Base-by-base conservation (phyloP, 2,329 filamentous ascomycete species). In the Cadophora luteo-olivacea region DNA sequence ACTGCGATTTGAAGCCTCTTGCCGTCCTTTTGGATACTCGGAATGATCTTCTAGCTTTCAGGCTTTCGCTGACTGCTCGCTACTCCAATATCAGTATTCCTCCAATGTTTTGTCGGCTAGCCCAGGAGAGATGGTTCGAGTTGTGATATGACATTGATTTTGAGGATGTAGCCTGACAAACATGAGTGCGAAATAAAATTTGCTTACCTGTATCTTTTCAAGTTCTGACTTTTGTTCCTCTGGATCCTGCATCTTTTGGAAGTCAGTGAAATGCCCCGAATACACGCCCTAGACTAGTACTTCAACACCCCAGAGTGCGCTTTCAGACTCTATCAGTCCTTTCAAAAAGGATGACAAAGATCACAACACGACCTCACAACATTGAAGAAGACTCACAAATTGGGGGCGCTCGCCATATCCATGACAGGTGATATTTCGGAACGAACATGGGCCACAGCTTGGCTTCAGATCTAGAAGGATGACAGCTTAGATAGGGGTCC, bases 361-460 rank as follows among this genome's bases (percentile, higher is more conserved):
- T 16, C 41, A 45, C 41, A 45, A 14, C 16, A 19, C 41, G 6
- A 45, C 16, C 41, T 61, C 22, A 48, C 24, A 45, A 58, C 29
- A 22, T 14, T 58, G 38, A 45, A 32, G 41, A n/a, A 11, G 9
- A 36, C 33, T 5, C 38, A 38, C 36, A 38, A 38, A 65, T 36
- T 41, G 25, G 11, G 52, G 63, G 8, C 52, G 24, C 36, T 55
- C 32, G 19, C 61, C 65, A 24, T 58, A 70, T 6, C 65, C 68
- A 54, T 65, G 51, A 45, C 68, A 70, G 2, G n/a, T 33, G 8
- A 68, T 52, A 38, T 29, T 45, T n/a, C 49, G n/a, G 22, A 41
- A 32, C 16, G 12, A 29, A 49, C 68, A 70, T 12, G 24, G n/a
- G 1, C 9, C 33, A 48, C 68, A 70, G 3, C 4, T 41, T 1